Conservation (phyloP, 2,329 filamentous ascomycete genomes). For the Huntiella abstrusa region DNA sequence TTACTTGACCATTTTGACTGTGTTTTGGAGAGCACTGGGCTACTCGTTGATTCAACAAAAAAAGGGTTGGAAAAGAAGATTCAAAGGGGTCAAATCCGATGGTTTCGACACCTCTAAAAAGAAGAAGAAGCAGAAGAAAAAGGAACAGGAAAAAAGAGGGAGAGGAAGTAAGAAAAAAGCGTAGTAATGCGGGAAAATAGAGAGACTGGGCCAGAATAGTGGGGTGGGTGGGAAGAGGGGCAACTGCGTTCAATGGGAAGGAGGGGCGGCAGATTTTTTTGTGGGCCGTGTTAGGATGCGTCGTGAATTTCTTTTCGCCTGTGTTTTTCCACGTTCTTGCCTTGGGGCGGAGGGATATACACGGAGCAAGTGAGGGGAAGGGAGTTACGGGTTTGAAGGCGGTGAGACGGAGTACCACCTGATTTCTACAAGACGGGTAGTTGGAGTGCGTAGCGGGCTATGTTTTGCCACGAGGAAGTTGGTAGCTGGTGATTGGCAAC, state of each 20-base stretch:
- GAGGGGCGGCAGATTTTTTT: conserved; percentile 11
- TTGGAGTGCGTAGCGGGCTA: too few relatives aligned
- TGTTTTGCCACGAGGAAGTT: too few relatives aligned
- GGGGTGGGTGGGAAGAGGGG: conserved; percentile 9
- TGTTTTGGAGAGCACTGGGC: conserved; percentile 28
- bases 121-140: conserved; percentile 9
- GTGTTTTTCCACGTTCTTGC: background rate
- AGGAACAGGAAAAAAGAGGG: conserved; percentile 2
- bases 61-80: conserved; percentile 14
- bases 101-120: conserved; percentile 11
- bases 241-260: conserved; percentile 9
- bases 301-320: background rate
- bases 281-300: background rate
- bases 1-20: conserved; percentile 99
- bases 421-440: too few relatives aligned
- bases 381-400: too few relatives aligned
- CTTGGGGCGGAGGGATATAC: too few relatives aligned
- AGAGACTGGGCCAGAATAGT: conserved; percentile 6
- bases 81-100: conserved; percentile 11
- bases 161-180: background rate
- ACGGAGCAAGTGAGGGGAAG: too few relatives aligned
- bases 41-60: conserved; percentile 15
- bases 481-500: too few relatives aligned
- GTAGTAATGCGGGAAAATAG: conserved; percentile 5
- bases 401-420: too few relatives aligned